These are phyloP conservation scores for Inga laurina DNA, from an alignment of 306 rosid species.

Conservation along the genomic window DNA sequence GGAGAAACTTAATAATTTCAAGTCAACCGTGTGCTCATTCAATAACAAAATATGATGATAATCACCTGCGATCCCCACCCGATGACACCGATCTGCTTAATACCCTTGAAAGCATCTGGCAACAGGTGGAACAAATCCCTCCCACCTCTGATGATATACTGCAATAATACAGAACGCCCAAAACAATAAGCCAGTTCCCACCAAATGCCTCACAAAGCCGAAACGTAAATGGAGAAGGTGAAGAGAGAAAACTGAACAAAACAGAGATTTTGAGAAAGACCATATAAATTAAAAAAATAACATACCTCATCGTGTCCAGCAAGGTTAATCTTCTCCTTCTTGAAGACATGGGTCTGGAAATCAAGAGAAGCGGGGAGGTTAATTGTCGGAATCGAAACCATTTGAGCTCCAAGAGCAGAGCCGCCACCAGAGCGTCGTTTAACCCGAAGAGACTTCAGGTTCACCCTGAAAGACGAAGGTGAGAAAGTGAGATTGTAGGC, in stretches of 20 bases:
- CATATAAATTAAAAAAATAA: not conserved
- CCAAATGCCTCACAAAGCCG: not conserved
- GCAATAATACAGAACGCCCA: slow-evolving; percentile 25
- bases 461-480: slow-evolving; percentile 37
- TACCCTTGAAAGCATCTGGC: slow-evolving; percentile 89
- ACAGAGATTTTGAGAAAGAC: not conserved
- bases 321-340: slow-evolving; percentile 82
- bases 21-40: not conserved
- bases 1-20: not conserved
- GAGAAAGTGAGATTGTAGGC: slow-evolving; percentile 38
- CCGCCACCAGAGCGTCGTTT: slow-evolving; percentile 16
- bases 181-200: not conserved
- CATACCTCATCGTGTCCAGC: slow-evolving; percentile 90
- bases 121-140: slow-evolving; percentile 84
- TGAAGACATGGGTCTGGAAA: slow-evolving; percentile 78
- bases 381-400: slow-evolving; percentile 63
- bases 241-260: not conserved
- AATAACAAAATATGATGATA: not conserved
- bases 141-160: slow-evolving; percentile 93
- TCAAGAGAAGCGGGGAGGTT: slow-evolving; percentile 50
- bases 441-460: slow-evolving; percentile 31
- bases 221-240: not conserved
- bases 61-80: slow-evolving; percentile 99
- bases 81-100: slow-evolving; percentile 95
- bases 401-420: slow-evolving; percentile 65